Evolutionary conservation across 169 alveolate species (phyloP), one percentile per base, ranked within the genome.

Genomic region (Miamiensis avidus): DNA sequence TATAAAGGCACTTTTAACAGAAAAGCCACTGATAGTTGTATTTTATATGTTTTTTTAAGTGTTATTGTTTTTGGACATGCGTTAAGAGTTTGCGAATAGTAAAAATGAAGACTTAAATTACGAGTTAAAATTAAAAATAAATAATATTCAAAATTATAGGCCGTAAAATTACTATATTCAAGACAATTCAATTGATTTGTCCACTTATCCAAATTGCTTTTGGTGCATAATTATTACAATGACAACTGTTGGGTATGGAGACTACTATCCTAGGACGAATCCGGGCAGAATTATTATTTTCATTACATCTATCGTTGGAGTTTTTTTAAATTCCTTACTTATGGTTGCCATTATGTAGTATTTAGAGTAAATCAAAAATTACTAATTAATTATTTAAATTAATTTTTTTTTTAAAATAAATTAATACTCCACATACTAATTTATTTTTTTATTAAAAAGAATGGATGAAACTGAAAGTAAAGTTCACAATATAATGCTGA

Each of bases 161-260:
- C 69, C 69, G 4, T 49, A 49, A 4, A 49, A 11, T 11, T 11
- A 11, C 4, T 49, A 49, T 11, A 49, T 49, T 4, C 26, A 20
- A 11, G 69, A 49, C 20, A 11, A 49, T 49, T 49, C 4, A 11
- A 49, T 49, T 11, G 69, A 49, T 49, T 49, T 11, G 4, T 11
- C 69, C 49, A 84, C 75, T 15, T 94, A 75, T 82, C 74, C 82
- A 74, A 92, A 93, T 92, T 86, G 94, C 72, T 29, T 92, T 78
- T 93, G 97, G 96, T 88, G 87, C 83, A 89, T 89, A 4, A 84
- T 92, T 28, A 88, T 91, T 29, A 93, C 97, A 0, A 89, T 93
- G 93, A 94, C 95, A 20, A 93, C 97, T 27, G 96, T 93, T 1
- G 98, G 98, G 20, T 95, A 91, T 91, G 98, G 98, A 30, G 98